Evolutionary conservation across 148 eudicot species (phyloP), one percentile per base, ranked within the genome.

Genomic region (Rhododendron griersonianum): DNA sequence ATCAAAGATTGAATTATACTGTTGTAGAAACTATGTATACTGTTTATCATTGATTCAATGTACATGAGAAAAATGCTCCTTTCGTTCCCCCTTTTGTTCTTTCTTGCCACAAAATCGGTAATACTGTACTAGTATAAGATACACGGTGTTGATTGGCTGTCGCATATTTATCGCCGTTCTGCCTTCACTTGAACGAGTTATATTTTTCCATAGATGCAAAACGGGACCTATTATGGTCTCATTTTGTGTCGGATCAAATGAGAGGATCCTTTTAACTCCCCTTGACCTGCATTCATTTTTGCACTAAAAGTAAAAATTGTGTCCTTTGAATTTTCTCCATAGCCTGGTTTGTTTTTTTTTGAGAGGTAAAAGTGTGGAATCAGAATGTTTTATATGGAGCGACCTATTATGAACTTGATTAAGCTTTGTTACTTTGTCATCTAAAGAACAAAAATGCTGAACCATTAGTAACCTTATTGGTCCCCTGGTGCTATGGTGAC

Each of bases 11-110:
- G 13, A 28, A 84, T 76, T 53, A 51, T 14, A 84, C 77, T 84
- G 50, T 76, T 75, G 86, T 55, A n/a, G 65, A 84, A 15, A 37
- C 50, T 74, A 44, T 84, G 65, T 84, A 76, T 11, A 75, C 77
- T 76, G 81, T 37, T 59, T 16, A 76, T 39, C 75, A 82, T 82
- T 82, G 73, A 82, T 82, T 84, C 51, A 84, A 75, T 25, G 41
- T 51, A 50, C n/a, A 84, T 73, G n/a, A 21, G 23, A 39, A 74
- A 75, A 48, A 18, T 76, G 44, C 33, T 39, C 48, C 11, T 55
- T 45, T 41, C 7, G 45, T 41, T 41, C 45, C 45, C 37, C 23
- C 41, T 23, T 19, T 81, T 3, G 19, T 14, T 57, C 82, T 44
- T 37, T 39, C 37, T 84, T 37, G 35, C 48, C 73, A 25, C 69